Conservation (phyloP, 345 rosid species). For the Corchorus olitorius region DNA sequence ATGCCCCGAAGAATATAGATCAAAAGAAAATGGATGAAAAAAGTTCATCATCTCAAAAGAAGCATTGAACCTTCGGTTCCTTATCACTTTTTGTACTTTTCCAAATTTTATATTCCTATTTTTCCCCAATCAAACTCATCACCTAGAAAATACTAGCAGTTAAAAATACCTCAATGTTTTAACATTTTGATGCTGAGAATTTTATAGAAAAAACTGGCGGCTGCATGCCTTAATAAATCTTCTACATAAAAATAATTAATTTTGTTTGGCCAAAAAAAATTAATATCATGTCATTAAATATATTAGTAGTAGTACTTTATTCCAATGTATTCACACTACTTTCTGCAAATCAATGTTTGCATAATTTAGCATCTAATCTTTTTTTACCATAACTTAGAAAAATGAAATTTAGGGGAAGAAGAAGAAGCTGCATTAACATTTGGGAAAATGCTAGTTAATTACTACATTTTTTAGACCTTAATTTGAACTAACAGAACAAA, state of each 20-base stretch:
- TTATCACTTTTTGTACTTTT: constrained; percentile 4
- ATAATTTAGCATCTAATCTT: constrained; percentile 1
- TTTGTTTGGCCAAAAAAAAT: too few species aligned
- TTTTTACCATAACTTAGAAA: not conserved
- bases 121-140: not conserved
- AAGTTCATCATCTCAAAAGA: not conserved
- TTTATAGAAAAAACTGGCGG: not conserved
- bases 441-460: not conserved
- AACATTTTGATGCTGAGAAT: not conserved
- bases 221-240: not conserved
- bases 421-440: not conserved
- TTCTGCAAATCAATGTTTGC: not conserved
- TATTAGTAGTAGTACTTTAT: not conserved
- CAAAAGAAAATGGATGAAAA: not conserved
- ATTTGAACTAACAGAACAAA: constrained; percentile 36
- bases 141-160: not conserved
- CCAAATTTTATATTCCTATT: not conserved
- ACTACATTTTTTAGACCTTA: constrained; percentile 7
- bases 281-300: not conserved
- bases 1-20: not conserved
- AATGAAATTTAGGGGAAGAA: not conserved
- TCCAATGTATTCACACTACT: not conserved
- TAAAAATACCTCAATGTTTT: not conserved
- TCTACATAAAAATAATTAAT: not conserved
- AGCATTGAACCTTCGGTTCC: constrained; percentile 18